Percentiles rank a stretch among this genome's conserved stretches.
Conservation (phyloP, 78 protist species). For the Dictyostelium intermedium region DNA sequence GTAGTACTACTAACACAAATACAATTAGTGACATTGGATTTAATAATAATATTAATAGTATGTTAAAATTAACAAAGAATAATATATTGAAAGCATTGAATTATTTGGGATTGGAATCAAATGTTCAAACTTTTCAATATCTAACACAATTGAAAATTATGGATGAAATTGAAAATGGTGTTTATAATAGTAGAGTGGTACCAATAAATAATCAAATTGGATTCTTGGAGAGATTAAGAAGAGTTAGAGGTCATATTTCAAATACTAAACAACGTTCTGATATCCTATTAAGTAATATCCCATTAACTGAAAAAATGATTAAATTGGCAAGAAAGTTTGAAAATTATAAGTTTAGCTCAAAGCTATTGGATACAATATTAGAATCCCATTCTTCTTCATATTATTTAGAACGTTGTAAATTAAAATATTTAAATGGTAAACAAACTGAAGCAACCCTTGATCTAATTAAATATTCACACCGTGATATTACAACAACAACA, state of each 20-base stretch:
- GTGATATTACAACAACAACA: neutral
- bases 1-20: neutral
- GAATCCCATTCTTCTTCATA: conserved; percentile 34
- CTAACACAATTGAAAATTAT: conserved; percentile 56
- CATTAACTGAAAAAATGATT: conserved; percentile 49
- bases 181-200: neutral
- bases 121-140: conserved; percentile 54
- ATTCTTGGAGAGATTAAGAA: conserved; percentile 35
- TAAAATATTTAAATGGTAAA: conserved; percentile 26
- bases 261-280: neutral
- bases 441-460: conserved; percentile 8
- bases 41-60: neutral
- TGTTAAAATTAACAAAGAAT: neutral
- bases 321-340: conserved; percentile 40
- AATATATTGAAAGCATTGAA: conserved; percentile 13
- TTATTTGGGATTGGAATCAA: conserved; percentile 49
- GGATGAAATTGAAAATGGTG: conserved; percentile 72
- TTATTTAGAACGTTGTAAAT: conserved; percentile 29
- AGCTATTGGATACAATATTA: conserved; percentile 30
- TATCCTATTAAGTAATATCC: conserved; percentile 36
- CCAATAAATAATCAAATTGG: conserved; percentile 52
- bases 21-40: neutral
- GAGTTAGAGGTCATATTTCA: conserved; percentile 34
- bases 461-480: neutral
- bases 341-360: conserved; percentile 8